Conservation (phyloP, 2,329 filamentous ascomycete species). For the Xylaria sp. region DNA sequence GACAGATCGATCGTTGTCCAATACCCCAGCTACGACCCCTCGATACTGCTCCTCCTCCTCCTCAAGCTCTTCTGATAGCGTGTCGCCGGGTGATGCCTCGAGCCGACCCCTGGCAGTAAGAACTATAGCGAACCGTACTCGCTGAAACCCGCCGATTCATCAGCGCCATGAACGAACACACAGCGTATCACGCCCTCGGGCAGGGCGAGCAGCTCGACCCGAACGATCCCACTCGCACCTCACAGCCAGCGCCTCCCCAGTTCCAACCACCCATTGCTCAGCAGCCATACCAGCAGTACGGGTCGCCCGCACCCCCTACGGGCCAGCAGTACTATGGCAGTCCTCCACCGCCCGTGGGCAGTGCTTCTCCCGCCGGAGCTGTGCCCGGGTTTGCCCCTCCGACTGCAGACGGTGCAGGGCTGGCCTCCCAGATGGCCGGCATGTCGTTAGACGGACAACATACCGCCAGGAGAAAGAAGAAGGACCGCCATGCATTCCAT, state of each 20-base stretch:
- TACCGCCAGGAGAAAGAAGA: slow-evolving; percentile 79
- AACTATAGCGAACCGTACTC: slow-evolving; percentile 2
- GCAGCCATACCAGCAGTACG: slow-evolving; percentile 64
- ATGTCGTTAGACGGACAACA: slow-evolving; percentile 72
- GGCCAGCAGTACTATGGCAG: slow-evolving; percentile 55
- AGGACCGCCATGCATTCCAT: slow-evolving; percentile 93
- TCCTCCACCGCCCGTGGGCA: slow-evolving; percentile 48
- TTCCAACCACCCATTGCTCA: slow-evolving; percentile 66
- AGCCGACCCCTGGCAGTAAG: neutral
- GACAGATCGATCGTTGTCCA: slow-evolving; percentile 16
- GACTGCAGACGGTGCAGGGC: slow-evolving; percentile 57
- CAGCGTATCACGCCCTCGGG: slow-evolving; percentile 66
- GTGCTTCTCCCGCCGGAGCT: slow-evolving; percentile 47
- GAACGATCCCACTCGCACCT: slow-evolving; percentile 62
- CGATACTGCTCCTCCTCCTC: slow-evolving; percentile 5
- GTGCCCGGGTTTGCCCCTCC: slow-evolving; percentile 51
- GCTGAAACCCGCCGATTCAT: neutral
- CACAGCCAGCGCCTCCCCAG: slow-evolving; percentile 63
- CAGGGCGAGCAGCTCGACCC: slow-evolving; percentile 65
- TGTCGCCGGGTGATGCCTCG: slow-evolving; percentile 12
- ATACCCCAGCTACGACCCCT: neutral
- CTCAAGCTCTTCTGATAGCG: neutral
- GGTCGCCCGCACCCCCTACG: slow-evolving; percentile 47
- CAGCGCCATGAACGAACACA: slow-evolving; percentile 63
- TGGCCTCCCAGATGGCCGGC: slow-evolving; percentile 80